These are phyloP conservation scores for Mycena indigotica DNA, from an alignment of 768 basidiomycete species.

Conservation along the genomic window DNA sequence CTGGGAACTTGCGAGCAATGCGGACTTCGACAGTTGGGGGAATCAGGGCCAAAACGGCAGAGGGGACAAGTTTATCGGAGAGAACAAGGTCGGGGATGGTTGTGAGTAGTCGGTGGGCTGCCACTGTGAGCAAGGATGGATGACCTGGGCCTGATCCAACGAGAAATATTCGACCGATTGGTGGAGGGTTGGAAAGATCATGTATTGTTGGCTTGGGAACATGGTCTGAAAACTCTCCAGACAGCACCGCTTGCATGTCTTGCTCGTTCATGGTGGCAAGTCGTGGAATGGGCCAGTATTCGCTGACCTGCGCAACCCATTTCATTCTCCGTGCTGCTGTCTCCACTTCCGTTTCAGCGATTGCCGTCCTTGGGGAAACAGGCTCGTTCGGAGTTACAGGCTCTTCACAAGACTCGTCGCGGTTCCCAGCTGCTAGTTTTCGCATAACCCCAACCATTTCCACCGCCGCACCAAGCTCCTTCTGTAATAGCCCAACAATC, in stretches of 20 bases:
- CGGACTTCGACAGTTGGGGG: slow-evolving; percentile 71
- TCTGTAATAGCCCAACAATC: slow-evolving; percentile 73
- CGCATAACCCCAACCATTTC: slow-evolving; percentile 73
- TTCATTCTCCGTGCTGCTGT: slow-evolving; percentile 70
- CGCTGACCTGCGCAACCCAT: slow-evolving; percentile 95
- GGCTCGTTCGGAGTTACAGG: slow-evolving; percentile 73
- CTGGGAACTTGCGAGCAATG: slow-evolving; percentile 96
- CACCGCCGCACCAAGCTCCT: slow-evolving; percentile 74
- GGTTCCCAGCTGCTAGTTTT: slow-evolving; percentile 46
- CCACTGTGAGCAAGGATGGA: slow-evolving; percentile 86
- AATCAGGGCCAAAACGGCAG: slow-evolving; percentile 82
- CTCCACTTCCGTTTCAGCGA: slow-evolving; percentile 43
- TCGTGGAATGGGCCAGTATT: slow-evolving; percentile 88
- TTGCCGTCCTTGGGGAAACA: slow-evolving; percentile 50
- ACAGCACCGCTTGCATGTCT: slow-evolving; percentile 70
- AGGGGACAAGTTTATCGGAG: slow-evolving; percentile 95
- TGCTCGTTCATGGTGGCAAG: slow-evolving; percentile 66
- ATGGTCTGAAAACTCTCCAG: slow-evolving; percentile 34
- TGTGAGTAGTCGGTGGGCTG: slow-evolving; percentile 80
- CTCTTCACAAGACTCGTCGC: slow-evolving; percentile 52
- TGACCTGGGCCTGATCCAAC: slow-evolving; percentile 96
- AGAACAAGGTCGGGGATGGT: slow-evolving; percentile 83
- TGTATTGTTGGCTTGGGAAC: slow-evolving; percentile 17
- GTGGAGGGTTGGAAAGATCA: slow-evolving; percentile 38
- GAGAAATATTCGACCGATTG: slow-evolving; percentile 77